These are phyloP conservation scores for Pelargonium australe DNA, from an alignment of 441 rosid genomes.

Conservation along the genomic window DNA sequence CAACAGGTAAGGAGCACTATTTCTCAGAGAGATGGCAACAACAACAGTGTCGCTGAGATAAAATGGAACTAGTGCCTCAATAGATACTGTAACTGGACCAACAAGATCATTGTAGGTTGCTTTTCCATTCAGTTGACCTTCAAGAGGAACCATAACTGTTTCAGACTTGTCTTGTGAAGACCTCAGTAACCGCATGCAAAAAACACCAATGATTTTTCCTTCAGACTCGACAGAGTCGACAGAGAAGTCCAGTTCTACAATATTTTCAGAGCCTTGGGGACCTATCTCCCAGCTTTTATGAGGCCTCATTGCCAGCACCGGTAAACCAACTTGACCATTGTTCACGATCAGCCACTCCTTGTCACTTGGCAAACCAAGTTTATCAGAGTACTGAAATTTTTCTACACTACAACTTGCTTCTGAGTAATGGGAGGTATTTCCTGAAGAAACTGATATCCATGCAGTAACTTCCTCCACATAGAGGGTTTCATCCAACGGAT, in stretches of 20 bases:
- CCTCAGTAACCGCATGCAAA: constrained; percentile 47
- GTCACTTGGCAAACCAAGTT: constrained; percentile 24
- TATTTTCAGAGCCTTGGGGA: constrained; percentile 33
- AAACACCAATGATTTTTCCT: constrained; percentile 42
- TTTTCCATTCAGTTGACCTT: constrained; percentile 39
- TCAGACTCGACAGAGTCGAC: constrained; percentile 25
- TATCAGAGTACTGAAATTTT: constrained; percentile 26
- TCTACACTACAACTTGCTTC: constrained; percentile 50
- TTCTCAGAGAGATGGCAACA: constrained; percentile 46
- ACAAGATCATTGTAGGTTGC: constrained; percentile 22
- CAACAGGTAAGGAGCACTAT: constrained; percentile 35
- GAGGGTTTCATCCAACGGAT: constrained; percentile 51
- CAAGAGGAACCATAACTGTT: constrained; percentile 48
- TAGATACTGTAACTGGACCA: constrained; percentile 35
- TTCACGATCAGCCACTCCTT: constrained; percentile 52
- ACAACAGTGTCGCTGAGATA: constrained; percentile 29
- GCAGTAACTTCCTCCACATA: constrained; percentile 45
- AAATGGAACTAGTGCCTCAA: constrained; percentile 35
- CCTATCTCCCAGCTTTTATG: constrained; percentile 48
- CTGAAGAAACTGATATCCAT: constrained; percentile 53
- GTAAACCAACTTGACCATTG: constrained; percentile 34
- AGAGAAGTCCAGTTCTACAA: constrained; percentile 50
- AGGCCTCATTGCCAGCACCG: constrained; percentile 45
- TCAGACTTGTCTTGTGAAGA: constrained; percentile 41
- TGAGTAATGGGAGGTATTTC: constrained; percentile 35